phyloP scores from a whole-genome alignment of 73 alveolate genomes.

The Loxodes magnus region DNA sequence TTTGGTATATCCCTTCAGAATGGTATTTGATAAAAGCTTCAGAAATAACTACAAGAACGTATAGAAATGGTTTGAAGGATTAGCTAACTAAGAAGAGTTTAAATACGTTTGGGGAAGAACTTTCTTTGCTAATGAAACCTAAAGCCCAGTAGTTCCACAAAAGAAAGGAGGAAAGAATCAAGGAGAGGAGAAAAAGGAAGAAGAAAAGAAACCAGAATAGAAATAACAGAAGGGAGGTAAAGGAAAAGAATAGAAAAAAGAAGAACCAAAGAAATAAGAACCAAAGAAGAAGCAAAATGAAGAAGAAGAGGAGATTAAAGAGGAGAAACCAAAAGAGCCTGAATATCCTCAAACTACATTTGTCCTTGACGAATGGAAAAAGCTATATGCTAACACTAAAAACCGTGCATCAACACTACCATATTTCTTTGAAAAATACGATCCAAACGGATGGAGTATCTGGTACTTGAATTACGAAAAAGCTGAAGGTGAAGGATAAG shows the following conservation, averaged over 20 bases:
- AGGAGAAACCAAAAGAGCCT: slow-evolving; percentile 11
- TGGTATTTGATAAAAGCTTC: slow-evolving; percentile 45
- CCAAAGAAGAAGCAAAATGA: slow-evolving; percentile 16
- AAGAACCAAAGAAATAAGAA: slow-evolving; percentile 36
- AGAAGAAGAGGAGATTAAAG: slow-evolving; percentile 12
- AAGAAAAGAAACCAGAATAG: slow-evolving; percentile 21
- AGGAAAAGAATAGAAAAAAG: slow-evolving; percentile 28
- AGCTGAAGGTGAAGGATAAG: slow-evolving; percentile 78
- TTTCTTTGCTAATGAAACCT: slow-evolving; percentile 39
- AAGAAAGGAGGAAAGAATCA: slow-evolving; percentile 13
- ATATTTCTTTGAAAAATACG: slow-evolving; percentile 52
- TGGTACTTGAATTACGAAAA: slow-evolving; percentile 82
- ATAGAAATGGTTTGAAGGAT: slow-evolving; percentile 44
- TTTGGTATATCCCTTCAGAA: slow-evolving; percentile 47
- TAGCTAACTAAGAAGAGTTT: slow-evolving; percentile 50
- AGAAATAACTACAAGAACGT: slow-evolving; percentile 59
- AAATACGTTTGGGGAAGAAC: slow-evolving; percentile 52
- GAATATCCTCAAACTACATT: slow-evolving; percentile 61
- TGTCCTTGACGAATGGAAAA: slow-evolving; percentile 73
- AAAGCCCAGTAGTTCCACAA: slow-evolving; percentile 22
- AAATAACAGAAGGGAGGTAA: slow-evolving; percentile 31
- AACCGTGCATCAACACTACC: slow-evolving; percentile 62
- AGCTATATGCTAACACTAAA: slow-evolving; percentile 49
- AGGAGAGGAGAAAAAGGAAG: slow-evolving; percentile 33
- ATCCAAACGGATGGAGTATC: slow-evolving; percentile 61